Evolutionary conservation across 108 stramenopile genomes (phyloP).

Genomic region (Pseudonitzschia multiseries): DNA sequence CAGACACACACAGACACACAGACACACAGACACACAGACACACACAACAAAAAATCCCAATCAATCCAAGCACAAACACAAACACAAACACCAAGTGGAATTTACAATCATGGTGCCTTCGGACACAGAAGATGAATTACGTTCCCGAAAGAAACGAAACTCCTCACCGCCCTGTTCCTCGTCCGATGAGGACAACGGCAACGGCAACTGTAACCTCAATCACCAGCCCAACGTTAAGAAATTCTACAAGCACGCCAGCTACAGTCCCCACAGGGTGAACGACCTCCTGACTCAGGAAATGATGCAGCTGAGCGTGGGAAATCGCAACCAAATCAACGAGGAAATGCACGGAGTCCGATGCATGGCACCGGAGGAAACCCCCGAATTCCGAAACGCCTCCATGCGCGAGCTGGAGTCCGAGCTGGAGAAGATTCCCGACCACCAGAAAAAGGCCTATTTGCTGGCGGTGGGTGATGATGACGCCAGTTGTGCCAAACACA

Average conservation of each 20-base stretch:
- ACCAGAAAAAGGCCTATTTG: not conserved
- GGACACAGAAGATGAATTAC: too few relatives aligned
- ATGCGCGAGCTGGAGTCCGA: not conserved
- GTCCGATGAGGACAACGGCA: not conserved
- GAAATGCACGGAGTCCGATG: constrained; percentile 11
- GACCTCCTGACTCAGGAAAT: not conserved
- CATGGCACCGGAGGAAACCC: constrained; percentile 4
- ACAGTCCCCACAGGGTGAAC: not conserved
- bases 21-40: too few relatives aligned
- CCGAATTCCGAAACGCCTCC: not conserved
- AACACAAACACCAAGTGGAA: too few relatives aligned
- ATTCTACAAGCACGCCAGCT: not conserved
- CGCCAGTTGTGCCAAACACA: not conserved
- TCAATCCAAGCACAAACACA: too few relatives aligned
- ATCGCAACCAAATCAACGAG: not conserved
- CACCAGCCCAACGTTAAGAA: not conserved
- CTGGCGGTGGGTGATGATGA: not conserved
- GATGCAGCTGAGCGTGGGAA: not conserved
- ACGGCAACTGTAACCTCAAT: not conserved
- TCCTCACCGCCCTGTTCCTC: not conserved
- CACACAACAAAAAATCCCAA: too few relatives aligned
- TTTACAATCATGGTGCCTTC: too few relatives aligned
- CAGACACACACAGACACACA: too few relatives aligned
- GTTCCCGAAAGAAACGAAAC: not conserved
- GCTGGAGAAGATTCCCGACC: not conserved